A percentile compares a stretch with the other conserved stretches of the same genome.
Evolutionary conservation across 2,329 filamentous ascomycete species (phyloP).

Genomic region (Sporothrix variecibatus): DNA sequence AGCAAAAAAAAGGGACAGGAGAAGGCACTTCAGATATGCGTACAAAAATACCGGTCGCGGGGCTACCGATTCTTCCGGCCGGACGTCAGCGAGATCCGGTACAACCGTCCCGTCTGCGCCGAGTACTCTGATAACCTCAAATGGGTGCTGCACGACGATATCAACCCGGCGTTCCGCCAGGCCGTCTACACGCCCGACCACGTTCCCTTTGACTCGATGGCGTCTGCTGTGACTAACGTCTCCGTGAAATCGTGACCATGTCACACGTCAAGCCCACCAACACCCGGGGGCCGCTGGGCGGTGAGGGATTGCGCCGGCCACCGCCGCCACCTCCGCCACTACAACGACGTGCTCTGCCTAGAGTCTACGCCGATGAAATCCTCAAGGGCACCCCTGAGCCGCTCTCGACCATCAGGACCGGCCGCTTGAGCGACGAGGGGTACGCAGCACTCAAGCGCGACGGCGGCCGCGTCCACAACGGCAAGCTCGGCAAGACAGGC

Average conservation of each 20-base stretch:
- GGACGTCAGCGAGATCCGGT: too few species aligned
- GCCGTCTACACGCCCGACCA: not conserved
- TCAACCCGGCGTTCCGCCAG: not conserved
- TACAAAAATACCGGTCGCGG: constrained; percentile 25
- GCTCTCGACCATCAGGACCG: not conserved
- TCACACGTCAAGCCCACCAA: not conserved
- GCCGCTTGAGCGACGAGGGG: not conserved
- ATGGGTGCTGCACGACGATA: not conserved
- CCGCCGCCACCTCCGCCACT: not conserved
- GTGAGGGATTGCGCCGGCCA: not conserved
- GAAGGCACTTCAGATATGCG: not conserved
- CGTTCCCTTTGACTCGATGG: not conserved
- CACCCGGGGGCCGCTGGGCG: not conserved
- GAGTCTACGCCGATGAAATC: not conserved
- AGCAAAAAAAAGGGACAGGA: too few species aligned
- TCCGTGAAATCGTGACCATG: not conserved
- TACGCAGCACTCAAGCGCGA: not conserved
- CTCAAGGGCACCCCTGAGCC: not conserved
- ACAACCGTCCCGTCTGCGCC: not conserved
- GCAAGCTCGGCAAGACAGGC: constrained; percentile 14
- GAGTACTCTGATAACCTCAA: constrained; percentile 4
- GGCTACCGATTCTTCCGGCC: constrained; percentile 23
- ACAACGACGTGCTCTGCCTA: too few species aligned
- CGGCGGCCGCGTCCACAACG: not conserved
- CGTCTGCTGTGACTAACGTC: not conserved